Conservation (phyloP, 1,139 yeast genomes). For the Sugiyamaella novakii region DNA sequence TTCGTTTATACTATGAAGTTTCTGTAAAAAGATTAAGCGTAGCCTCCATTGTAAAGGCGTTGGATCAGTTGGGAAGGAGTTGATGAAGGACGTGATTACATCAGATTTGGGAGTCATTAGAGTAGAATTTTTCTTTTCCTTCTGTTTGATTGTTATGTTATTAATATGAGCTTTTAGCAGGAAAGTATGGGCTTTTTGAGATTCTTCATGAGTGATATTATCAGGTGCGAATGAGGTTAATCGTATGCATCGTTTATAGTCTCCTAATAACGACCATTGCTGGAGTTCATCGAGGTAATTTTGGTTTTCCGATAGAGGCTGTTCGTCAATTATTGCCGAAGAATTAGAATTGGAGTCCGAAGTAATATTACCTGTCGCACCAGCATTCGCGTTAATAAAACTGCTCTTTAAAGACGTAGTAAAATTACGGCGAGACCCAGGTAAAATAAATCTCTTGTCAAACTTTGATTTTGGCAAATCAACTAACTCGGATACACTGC, state of each 20-base stretch:
- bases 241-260: conserved; percentile 24
- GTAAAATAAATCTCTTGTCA: conserved; percentile 19
- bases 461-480: conserved; percentile 17
- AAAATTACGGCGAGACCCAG: conserved; percentile 12
- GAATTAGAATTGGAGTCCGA: not conserved
- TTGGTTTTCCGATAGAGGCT: conserved; percentile 6
- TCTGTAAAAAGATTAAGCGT: conserved; percentile 46
- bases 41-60: conserved; percentile 42
- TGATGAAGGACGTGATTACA: conserved; percentile 36
- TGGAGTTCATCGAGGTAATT: conserved; percentile 19
- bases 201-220: conserved; percentile 1
- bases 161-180: conserved; percentile 36
- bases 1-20: conserved; percentile 47
- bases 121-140: conserved; percentile 1
- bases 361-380: not conserved
- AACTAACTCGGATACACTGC: not conserved
- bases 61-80: conserved; percentile 39
- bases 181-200: conserved; percentile 14
- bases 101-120: conserved; percentile 21
- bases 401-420: not conserved
- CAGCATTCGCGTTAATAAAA: not conserved
- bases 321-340: conserved; percentile 12
- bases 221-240: conserved; percentile 19
- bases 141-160: conserved; percentile 23
- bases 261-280: conserved; percentile 22